Evolutionary conservation across 2,329 filamentous ascomycete species (phyloP).

Genomic region (Trichoderma brevicompactum): DNA sequence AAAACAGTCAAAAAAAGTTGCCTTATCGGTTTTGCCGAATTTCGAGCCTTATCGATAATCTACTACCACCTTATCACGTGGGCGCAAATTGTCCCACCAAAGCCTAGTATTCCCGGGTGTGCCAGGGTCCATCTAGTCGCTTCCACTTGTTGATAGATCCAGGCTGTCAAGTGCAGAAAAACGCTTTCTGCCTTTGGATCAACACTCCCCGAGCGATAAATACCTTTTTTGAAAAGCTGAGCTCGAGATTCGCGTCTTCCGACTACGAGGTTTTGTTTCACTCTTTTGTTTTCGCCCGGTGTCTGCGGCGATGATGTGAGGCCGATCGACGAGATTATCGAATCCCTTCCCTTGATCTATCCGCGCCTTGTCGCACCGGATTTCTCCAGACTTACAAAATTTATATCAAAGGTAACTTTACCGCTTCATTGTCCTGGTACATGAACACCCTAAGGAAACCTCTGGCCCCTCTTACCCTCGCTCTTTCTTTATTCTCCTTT

Average conservation of each 20-base stretch:
- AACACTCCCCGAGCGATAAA: neutral
- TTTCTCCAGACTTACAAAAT: neutral
- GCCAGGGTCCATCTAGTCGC: constrained; percentile 21
- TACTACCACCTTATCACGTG: constrained; percentile 46
- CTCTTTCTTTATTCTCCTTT: neutral
- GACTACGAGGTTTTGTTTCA: neutral
- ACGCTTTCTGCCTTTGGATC: constrained; percentile 33
- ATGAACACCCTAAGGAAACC: too few relatives aligned
- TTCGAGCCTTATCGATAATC: constrained; percentile 39
- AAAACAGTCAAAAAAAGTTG: constrained; percentile 36
- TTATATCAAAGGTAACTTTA: constrained; percentile 5
- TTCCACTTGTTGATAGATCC: constrained; percentile 34
- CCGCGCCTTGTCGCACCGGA: constrained; percentile 36
- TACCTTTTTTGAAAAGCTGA: neutral
- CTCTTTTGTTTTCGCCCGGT: constrained; percentile 32
- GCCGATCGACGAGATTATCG: constrained; percentile 38
- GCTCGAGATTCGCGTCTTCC: neutral
- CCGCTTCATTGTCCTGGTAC: neutral
- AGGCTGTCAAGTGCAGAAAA: constrained; percentile 35
- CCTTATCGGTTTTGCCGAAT: constrained; percentile 38
- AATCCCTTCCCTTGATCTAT: constrained; percentile 38
- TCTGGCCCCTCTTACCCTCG: neutral
- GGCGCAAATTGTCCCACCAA: constrained; percentile 48
- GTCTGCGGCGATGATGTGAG: constrained; percentile 48
- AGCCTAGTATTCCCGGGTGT: constrained; percentile 24